Base-by-base conservation (phyloP, 352 stramenopile genomes). In the Phytophthora fragariae region DNA sequence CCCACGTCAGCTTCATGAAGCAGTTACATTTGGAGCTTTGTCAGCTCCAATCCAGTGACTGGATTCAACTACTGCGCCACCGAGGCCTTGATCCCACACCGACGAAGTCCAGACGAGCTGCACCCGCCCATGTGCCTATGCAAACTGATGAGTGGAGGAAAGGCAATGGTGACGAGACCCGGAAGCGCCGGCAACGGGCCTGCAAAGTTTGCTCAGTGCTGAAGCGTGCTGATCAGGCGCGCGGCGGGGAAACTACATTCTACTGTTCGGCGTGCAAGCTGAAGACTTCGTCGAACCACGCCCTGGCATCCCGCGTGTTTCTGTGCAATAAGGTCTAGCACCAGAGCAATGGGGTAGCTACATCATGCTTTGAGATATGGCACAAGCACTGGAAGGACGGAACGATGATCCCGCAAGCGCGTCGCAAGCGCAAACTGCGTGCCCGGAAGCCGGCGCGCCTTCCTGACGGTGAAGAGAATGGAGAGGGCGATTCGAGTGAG, bases 261-360 rank as follows among this genome's bases (percentile, higher is more conserved):
- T 68, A 44, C 17, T 68, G 41, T 5, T 52, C 39, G 52, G 15
- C 17, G 9, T 65, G 56, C 47, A 65, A 71, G 35, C 35, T 65
- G 1, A 65, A 64, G 49, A 37, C 64, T 4, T 4, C 52, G 24
- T 71, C 44, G 0, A 65, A 5, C 8, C 12, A 56, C 12, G 56
- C 64, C 0, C 15, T 46, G 17, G 46, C 44, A 6, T 24, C 55
- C 2, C 19, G 29, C 21, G 64, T 71, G 10, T 60, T 65, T 17
- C 21, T 65, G 12, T 65, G 64, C 15, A 70, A 70, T 31, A 65
- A 70, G 24, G 55, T 70, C 19, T 60, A 64, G 19, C 33, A 70
- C 37, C 54, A 44, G 8, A 55, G 27, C 52, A 39, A 68, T 24
- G 52, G 50, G 5, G 17, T 60, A 39, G 41, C 41, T 49, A 49